Percentiles rank a stretch among this genome's conserved stretches.
These are phyloP conservation scores for Cystobasidium tubakii DNA, from an alignment of 768 basidiomycete genomes.

Conservation along the genomic window DNA sequence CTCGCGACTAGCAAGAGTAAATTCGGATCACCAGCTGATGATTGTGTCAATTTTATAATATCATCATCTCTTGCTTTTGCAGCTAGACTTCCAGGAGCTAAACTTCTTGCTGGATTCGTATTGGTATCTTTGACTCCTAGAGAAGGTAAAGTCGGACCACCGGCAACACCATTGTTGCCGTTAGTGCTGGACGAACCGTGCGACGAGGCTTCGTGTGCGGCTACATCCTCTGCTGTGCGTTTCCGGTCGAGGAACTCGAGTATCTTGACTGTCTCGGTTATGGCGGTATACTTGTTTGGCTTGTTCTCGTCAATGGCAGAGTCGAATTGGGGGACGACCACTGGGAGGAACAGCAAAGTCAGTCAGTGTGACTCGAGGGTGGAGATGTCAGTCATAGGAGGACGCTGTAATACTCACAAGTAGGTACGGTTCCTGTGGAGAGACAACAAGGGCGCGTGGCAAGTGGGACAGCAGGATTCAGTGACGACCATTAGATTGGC, in stretches of 20 bases:
- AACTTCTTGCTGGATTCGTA: slow-evolving; percentile 23
- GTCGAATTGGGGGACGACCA: slow-evolving; percentile 33
- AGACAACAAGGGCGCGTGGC: background rate
- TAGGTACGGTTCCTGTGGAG: slow-evolving; percentile 20
- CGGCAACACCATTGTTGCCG: background rate
- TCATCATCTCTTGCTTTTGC: slow-evolving; percentile 26
- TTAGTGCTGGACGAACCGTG: background rate
- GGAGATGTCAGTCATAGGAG: too few relatives aligned
- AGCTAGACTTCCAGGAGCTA: slow-evolving; percentile 19
- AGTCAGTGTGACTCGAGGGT: background rate
- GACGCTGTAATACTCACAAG: background rate
- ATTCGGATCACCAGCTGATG: slow-evolving; percentile 19
- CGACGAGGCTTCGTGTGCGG: background rate
- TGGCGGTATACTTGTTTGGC: slow-evolving; percentile 28
- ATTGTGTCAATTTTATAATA: slow-evolving; percentile 21
- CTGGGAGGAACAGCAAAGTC: background rate
- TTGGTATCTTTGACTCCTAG: background rate
- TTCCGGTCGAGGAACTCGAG: slow-evolving; percentile 15
- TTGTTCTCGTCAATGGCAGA: slow-evolving; percentile 26
- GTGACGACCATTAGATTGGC: too few relatives aligned
- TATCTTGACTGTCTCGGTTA: slow-evolving; percentile 12
- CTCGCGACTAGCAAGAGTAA: slow-evolving; percentile 4
- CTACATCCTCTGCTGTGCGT: slow-evolving; percentile 3
- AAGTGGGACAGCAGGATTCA: background rate
- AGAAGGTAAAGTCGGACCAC: background rate